Evolutionary conservation across 2,329 filamentous ascomycete species (phyloP).

Genomic region (Zymoseptoria passerinii): DNA sequence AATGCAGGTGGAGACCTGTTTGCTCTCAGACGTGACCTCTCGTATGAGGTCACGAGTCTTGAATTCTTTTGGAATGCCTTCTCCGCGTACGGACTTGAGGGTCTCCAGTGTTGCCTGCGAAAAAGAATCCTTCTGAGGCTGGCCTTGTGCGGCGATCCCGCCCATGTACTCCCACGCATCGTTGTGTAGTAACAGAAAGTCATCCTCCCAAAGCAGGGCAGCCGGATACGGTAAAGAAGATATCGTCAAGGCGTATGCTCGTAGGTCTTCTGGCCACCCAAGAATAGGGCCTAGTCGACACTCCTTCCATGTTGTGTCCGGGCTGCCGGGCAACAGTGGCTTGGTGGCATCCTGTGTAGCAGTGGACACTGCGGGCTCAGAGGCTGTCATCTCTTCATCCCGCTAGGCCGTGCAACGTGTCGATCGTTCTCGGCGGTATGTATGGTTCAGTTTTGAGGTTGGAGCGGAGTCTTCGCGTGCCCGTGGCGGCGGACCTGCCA

Average conservation of each 20-base stretch:
- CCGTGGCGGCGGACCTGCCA: no score
- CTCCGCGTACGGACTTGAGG: constrained; percentile 27
- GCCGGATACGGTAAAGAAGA: constrained; percentile 35
- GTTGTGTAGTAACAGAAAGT: constrained; percentile 35
- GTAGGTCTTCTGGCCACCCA: constrained; percentile 29
- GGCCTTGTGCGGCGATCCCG: constrained; percentile 29
- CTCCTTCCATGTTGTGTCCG: constrained; percentile 9
- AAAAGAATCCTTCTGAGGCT: constrained; percentile 27
- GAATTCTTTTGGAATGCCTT: constrained; percentile 17
- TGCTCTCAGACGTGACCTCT: background rate
- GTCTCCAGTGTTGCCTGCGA: constrained; percentile 28
- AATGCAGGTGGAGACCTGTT: constrained; percentile 14
- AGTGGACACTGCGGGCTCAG: background rate
- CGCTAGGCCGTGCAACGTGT: background rate
- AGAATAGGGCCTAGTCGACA: constrained; percentile 28
- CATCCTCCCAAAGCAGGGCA: constrained; percentile 37
- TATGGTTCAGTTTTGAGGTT: background rate
- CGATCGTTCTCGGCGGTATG: background rate
- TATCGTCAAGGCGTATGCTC: constrained; percentile 25
- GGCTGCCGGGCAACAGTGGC: constrained; percentile 9
- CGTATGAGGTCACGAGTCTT: constrained; percentile 13
- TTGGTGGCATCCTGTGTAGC: background rate
- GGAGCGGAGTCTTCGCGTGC: background rate
- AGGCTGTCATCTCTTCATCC: background rate
- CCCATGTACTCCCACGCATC: constrained; percentile 33